Evolutionary conservation across 352 stramenopile species (phyloP).

Genomic region (Salisapilia sapeloensis): DNA sequence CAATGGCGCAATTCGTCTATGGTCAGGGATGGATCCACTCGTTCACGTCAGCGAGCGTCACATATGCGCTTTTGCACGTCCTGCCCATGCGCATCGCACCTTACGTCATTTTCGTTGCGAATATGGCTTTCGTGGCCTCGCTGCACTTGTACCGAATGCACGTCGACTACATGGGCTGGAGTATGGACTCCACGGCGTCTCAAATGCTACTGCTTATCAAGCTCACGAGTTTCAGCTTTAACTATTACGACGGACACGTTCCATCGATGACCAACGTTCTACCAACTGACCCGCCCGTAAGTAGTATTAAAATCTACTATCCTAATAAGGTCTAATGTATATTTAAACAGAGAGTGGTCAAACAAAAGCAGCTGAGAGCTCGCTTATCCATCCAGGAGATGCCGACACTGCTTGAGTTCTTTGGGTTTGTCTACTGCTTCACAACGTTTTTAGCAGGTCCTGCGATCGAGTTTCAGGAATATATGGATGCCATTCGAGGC

Average conservation of each 20-base stretch:
- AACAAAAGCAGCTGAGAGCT: slow-evolving; percentile 11
- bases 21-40: slow-evolving; percentile 90
- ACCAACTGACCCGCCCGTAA: slow-evolving; percentile 10
- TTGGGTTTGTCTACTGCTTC: slow-evolving; percentile 95
- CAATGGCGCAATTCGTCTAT: slow-evolving; percentile 90
- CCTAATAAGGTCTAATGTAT: too few species aligned
- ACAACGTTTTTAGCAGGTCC: slow-evolving; percentile 90
- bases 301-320: too few species aligned
- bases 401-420: slow-evolving; percentile 88
- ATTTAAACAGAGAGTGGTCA: too few species aligned
- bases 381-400: slow-evolving; percentile 50
- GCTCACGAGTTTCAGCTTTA: slow-evolving; percentile 93
- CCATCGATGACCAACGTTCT: slow-evolving; percentile 2
- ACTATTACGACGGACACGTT: slow-evolving; percentile 87
- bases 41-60: slow-evolving; percentile 79
- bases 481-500: slow-evolving; percentile 54
- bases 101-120: slow-evolving; percentile 83
- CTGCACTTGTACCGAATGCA: slow-evolving; percentile 91
- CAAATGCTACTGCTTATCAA: slow-evolving; percentile 96
- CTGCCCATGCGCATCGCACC: slow-evolving; percentile 25
- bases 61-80: slow-evolving; percentile 68
- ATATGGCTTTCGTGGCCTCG: slow-evolving; percentile 85
- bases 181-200: slow-evolving; percentile 64
- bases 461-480: slow-evolving; percentile 91
- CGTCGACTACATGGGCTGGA: slow-evolving; percentile 91